phyloP scores from a whole-genome alignment of 2,329 filamentous ascomycete genomes.

The Claviceps quebecensis region DNA sequence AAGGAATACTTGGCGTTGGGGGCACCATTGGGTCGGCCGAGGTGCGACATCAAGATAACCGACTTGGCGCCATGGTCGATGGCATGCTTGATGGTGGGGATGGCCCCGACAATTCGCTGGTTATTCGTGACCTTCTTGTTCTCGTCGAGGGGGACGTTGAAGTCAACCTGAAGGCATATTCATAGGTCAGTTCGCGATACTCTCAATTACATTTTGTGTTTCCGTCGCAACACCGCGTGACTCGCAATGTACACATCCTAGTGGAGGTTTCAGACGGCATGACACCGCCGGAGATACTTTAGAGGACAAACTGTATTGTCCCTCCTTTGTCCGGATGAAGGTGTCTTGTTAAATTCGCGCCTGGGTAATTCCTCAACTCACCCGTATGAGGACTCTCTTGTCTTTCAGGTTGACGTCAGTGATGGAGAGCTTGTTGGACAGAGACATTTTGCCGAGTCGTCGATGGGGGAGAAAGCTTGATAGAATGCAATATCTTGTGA shows the following conservation, averaged over 20 bases:
- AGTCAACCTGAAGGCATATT: constrained; percentile 61
- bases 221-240: not conserved
- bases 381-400: constrained; percentile 95
- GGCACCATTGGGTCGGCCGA: constrained; percentile 87
- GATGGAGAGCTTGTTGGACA: constrained; percentile 96
- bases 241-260: not conserved
- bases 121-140: constrained; percentile 94
- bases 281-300: too few relatives aligned
- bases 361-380: constrained; percentile 33
- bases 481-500: not conserved
- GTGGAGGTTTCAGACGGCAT: too few relatives aligned
- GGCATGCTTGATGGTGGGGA: constrained; percentile 91
- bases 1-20: constrained; percentile 87
- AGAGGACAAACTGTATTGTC: not conserved
- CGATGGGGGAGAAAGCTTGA: not conserved
- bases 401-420: constrained; percentile 92
- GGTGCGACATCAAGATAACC: constrained; percentile 95
- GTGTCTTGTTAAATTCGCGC: not conserved
- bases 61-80: constrained; percentile 81
- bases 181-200: not conserved
- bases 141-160: constrained; percentile 94
- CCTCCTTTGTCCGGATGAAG: too few relatives aligned
- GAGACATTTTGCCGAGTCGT: constrained; percentile 61
- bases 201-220: not conserved
- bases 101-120: constrained; percentile 92